These are phyloP conservation scores for Cavenderia fasciculata DNA, from an alignment of 78 protist genomes.

Conservation along the genomic window DNA sequence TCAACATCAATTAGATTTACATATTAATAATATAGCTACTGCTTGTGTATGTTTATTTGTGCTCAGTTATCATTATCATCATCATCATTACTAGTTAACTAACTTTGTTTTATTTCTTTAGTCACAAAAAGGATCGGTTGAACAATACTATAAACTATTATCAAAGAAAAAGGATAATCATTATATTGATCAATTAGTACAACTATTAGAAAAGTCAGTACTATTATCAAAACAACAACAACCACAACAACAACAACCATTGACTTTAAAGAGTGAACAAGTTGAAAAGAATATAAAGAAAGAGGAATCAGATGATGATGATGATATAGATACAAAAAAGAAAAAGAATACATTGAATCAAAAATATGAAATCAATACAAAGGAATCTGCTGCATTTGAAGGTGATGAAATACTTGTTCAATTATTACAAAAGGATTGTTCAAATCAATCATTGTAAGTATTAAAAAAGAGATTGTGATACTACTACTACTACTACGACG, in stretches of 20 bases:
- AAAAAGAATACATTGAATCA: background rate
- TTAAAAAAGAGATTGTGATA: background rate
- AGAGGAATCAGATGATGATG: background rate
- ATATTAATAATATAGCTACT: conserved; percentile 43
- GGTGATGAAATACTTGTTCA: conserved; percentile 67
- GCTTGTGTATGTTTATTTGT: conserved; percentile 29
- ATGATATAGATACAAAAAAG: background rate
- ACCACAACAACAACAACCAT: background rate
- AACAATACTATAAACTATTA: background rate
- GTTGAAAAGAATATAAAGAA: background rate
- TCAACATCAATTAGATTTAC: conserved; percentile 9
- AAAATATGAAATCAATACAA: background rate
- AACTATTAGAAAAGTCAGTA: conserved; percentile 4
- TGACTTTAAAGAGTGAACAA: background rate
- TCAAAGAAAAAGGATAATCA: conserved; percentile 6
- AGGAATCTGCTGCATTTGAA: conserved; percentile 14
- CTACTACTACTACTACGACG: background rate
- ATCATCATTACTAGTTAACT: background rate
- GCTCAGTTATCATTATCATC: background rate
- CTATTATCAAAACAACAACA: background rate
- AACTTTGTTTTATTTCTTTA: background rate
- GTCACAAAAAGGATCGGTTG: conserved; percentile 39
- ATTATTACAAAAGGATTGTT: background rate
- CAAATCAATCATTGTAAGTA: background rate
- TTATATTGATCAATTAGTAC: background rate